Evolutionary conservation across 1,139 yeast genomes (phyloP), one percentile per base, ranked within the genome.

Genomic region (Debaryomycetaceae sp.): DNA sequence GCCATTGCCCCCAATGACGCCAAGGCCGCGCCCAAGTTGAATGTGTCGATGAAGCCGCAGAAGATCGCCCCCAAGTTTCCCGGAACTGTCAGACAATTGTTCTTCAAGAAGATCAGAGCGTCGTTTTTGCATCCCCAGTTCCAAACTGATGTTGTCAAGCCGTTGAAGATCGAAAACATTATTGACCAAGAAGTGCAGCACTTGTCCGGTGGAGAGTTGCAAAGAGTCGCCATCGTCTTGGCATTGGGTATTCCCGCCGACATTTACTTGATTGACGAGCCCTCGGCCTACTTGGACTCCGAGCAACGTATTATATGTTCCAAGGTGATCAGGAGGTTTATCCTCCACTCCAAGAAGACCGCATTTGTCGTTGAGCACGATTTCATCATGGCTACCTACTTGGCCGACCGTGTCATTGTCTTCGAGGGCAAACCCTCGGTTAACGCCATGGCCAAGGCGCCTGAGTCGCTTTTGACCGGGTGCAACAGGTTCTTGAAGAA

Each of bases 241-340:
- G 81, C 97, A 6, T 73, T 93, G 40, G 98, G 98, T 75, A 69
- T 83, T 34, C 88, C 88, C 21, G 98, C 98, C 18, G 98, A 91
- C 58, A 83, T 91, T 46, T 91, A 91, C 59, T 77, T 91, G 58
- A 91, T 91, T 49, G 98, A 91, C 65, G 98, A 91, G 65, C 98
- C 98, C 30, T 86, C 96, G 38, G 99, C 98, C 23, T 91, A 91
- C 65, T 77, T 91, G 60, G 98, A 91, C 68, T 89, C 97, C 37
- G 99, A 91, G 67, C 99, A 91, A 66, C 96, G 99, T 86, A 86
- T 91, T 56, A 83, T 91, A 48, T 93, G 98, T 71, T 84, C 98
- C 37, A 91, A 91, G 71, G 98, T 91, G 45, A 93, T 91, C 53
- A 84, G 96, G 75, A 83, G 96, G 63, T 91, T 86, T 56, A 85